Evolutionary conservation across 2,329 filamentous ascomycete species (phyloP).

Genomic region (Diaporthe eres): DNA sequence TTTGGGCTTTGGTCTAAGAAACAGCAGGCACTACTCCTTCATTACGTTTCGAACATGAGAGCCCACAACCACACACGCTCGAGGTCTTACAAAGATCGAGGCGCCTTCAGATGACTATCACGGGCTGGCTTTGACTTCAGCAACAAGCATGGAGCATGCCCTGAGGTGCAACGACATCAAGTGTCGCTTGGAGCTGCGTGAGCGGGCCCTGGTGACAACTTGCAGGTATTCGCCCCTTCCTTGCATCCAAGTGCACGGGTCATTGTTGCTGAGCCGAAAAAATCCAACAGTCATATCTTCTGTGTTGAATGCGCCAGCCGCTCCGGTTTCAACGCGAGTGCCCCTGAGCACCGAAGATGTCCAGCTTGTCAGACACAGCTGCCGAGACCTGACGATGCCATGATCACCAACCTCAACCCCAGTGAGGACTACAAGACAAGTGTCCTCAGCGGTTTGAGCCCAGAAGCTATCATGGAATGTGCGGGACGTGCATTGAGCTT

Average conservation of each 20-base stretch:
- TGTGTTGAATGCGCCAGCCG: constrained; percentile 80
- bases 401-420: constrained; percentile 79
- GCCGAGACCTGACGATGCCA: constrained; percentile 80
- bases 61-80: not conserved
- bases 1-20: not conserved
- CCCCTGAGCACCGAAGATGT: constrained; percentile 70
- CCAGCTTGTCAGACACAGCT: constrained; percentile 82
- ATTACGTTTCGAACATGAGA: not conserved
- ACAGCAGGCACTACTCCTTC: not conserved
- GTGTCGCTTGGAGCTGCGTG: constrained; percentile 78
- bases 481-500: constrained; percentile 84
- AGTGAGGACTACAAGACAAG: constrained; percentile 93
- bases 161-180: constrained; percentile 86
- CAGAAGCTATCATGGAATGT: constrained; percentile 88
- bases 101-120: not conserved
- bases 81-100: not conserved
- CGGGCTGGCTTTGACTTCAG: not conserved
- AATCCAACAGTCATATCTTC: constrained; percentile 80
- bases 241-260: constrained; percentile 36
- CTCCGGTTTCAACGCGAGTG: constrained; percentile 72
- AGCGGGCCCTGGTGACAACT: constrained; percentile 86
- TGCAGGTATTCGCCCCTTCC: constrained; percentile 74
- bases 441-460: constrained; percentile 85
- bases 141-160: constrained; percentile 75
- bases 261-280: not conserved